Percentiles rank a stretch among this genome's conserved stretches.
Evolutionary conservation across 2,329 filamentous ascomycete species (phyloP).

Genomic region (Neonectria neomacrospora): DNA sequence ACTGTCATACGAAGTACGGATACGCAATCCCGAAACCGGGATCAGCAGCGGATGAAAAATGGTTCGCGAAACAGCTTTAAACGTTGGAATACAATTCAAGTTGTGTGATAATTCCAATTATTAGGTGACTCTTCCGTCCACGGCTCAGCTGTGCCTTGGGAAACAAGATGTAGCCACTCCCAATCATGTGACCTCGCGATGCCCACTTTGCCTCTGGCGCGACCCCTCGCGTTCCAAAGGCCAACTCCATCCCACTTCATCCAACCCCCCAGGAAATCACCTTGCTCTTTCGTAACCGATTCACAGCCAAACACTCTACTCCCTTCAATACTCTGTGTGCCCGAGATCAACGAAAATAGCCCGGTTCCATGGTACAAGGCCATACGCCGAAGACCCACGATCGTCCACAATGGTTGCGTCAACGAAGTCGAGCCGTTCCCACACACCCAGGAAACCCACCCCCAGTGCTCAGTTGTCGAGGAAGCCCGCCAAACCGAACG

Average conservation of each 20-base stretch:
- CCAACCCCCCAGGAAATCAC: not conserved
- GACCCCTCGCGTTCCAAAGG: constrained; percentile 36
- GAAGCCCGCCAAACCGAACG: constrained; percentile 61
- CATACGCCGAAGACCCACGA: not conserved
- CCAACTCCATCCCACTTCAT: constrained; percentile 33
- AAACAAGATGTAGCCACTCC: not conserved
- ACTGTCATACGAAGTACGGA: not conserved
- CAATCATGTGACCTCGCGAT: constrained; percentile 49
- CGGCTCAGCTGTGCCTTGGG: not conserved
- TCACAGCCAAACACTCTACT: not conserved
- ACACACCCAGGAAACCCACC: constrained; percentile 48
- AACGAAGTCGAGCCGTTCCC: constrained; percentile 47
- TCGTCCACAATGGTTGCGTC: constrained; percentile 49
- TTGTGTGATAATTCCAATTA: not conserved
- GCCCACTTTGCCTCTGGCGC: constrained; percentile 27
- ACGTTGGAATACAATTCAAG: not conserved
- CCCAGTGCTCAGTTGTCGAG: constrained; percentile 42
- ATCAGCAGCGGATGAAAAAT: not conserved
- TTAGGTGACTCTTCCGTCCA: not conserved
- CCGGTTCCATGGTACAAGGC: not conserved
- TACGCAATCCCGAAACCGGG: not conserved
- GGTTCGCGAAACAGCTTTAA: not conserved
- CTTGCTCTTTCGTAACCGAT: not conserved
- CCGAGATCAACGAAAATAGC: not conserved
- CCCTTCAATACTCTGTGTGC: not conserved